Conservation (phyloP, 306 rosid species). For the Castanea mollissima region DNA sequence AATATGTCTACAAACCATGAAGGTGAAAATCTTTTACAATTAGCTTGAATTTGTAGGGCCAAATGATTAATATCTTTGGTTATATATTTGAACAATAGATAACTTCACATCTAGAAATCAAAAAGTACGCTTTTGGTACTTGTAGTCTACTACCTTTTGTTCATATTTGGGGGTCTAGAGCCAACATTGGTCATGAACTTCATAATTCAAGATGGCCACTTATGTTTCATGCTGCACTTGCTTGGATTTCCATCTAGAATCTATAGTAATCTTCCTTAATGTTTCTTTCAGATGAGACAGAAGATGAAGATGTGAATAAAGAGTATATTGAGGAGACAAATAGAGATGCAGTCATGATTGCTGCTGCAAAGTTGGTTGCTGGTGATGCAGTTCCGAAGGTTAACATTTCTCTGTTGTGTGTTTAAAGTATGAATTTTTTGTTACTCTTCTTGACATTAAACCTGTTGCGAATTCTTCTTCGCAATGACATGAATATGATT, state of each 20-base stretch:
- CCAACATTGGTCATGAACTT: conserved; percentile 10
- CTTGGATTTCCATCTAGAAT: conserved; percentile 15
- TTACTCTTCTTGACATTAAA: not conserved
- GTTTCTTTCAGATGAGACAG: conserved; percentile 63
- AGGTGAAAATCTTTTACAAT: not conserved
- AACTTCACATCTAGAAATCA: not conserved
- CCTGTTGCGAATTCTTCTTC: not conserved
- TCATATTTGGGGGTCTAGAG: conserved; percentile 12
- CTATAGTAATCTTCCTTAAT: conserved; percentile 13
- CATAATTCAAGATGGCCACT: conserved; percentile 7
- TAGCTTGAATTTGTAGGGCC: not conserved
- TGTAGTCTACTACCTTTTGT: conserved; percentile 1
- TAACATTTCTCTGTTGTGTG: conserved; percentile 9
- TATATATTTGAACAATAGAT: not conserved
- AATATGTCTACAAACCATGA: not conserved
- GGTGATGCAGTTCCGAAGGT: conserved; percentile 70
- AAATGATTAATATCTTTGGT: not conserved
- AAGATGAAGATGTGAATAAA: conserved; percentile 72
- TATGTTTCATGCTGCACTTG: conserved; percentile 2
- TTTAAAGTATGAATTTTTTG: not conserved
- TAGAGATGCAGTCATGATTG: conserved; percentile 70
- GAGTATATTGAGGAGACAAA: conserved; percentile 81
- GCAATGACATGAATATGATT: not conserved
- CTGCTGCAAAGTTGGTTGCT: conserved; percentile 71
- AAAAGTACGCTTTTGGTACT: not conserved